A percentile compares a stretch with the other conserved stretches of the same genome.
Conservation (phyloP, 495 filamentous ascomycete species). For the Trichocladium antarcticum region DNA sequence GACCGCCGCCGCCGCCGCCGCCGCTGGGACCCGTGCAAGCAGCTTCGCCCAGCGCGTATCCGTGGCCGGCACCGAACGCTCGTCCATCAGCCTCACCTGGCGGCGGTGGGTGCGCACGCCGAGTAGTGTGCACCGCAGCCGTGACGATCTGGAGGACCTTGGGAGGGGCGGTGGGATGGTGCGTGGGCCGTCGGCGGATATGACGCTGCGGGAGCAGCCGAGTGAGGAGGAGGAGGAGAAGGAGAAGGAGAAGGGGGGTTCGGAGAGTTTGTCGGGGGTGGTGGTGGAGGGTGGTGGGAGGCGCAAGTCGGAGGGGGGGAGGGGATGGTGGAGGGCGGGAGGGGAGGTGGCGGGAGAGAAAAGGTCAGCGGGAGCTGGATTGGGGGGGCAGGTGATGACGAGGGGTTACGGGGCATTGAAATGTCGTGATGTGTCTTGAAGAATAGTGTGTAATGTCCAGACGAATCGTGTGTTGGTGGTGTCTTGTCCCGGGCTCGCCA, state of each 20-base stretch:
- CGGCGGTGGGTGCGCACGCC: conserved; percentile 7
- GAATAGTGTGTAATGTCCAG: no score
- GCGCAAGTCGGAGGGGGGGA: neutral
- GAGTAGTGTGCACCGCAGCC: conserved; percentile 4
- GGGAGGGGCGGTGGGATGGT: neutral
- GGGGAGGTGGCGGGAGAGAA: neutral
- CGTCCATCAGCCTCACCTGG: conserved; percentile 13
- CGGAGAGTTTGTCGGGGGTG: neutral
- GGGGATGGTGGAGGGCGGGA: neutral
- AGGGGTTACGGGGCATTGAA: no score
- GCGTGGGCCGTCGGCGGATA: neutral
- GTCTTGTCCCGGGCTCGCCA: no score
- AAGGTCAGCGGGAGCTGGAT: neutral
- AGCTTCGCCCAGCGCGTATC: conserved; percentile 12
- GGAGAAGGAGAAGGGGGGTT: neutral
- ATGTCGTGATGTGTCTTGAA: no score
- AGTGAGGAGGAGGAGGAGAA: conserved; percentile 1
- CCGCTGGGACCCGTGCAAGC: neutral
- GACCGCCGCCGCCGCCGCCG: no score
- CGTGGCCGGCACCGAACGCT: conserved; percentile 4
- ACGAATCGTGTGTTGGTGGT: no score
- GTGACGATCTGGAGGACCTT: neutral
- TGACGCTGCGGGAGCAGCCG: conserved; percentile 5
- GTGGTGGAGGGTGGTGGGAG: no score
- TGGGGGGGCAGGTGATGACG: no score